Conservation (phyloP, 306 rosid species). For the Canavalia gladiata region DNA sequence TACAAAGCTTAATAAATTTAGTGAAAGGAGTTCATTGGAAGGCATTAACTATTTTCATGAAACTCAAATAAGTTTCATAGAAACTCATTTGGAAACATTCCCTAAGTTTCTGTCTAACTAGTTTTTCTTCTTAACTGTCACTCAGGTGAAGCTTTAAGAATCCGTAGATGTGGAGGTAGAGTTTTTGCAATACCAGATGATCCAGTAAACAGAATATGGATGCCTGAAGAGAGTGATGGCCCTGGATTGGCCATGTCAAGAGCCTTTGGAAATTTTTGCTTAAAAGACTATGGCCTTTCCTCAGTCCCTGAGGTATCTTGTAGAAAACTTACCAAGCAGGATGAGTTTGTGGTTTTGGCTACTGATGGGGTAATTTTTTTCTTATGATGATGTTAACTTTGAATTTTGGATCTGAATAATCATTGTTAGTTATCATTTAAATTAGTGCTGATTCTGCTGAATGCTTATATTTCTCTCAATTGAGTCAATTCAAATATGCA, state of each 20-base stretch:
- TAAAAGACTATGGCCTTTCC: slow-evolving; percentile 79
- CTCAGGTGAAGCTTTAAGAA: slow-evolving; percentile 86
- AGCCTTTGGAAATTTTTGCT: slow-evolving; percentile 90
- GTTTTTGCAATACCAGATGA: slow-evolving; percentile 64
- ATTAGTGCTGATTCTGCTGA: background rate
- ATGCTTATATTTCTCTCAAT: background rate
- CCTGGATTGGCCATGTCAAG: slow-evolving; percentile 97
- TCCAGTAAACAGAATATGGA: slow-evolving; percentile 82
- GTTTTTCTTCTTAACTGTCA: slow-evolving; percentile 16
- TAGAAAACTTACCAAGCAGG: slow-evolving; percentile 65
- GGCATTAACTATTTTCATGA: background rate
- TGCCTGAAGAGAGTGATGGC: slow-evolving; percentile 65
- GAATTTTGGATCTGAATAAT: background rate
- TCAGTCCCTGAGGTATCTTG: slow-evolving; percentile 70
- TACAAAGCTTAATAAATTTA: background rate
- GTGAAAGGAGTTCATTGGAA: background rate
- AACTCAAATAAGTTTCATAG: background rate
- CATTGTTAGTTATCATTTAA: background rate
- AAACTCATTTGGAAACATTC: background rate
- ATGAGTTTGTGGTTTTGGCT: slow-evolving; percentile 85
- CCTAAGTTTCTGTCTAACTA: slow-evolving; percentile 10
- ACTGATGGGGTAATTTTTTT: slow-evolving; percentile 78
- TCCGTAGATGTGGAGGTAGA: slow-evolving; percentile 71
- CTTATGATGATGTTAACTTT: background rate
- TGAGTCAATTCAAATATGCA: background rate